Evolutionary conservation across 345 rosid genomes (phyloP), one percentile per base, ranked within the genome.

Genomic region (Lepidium sativum): DNA sequence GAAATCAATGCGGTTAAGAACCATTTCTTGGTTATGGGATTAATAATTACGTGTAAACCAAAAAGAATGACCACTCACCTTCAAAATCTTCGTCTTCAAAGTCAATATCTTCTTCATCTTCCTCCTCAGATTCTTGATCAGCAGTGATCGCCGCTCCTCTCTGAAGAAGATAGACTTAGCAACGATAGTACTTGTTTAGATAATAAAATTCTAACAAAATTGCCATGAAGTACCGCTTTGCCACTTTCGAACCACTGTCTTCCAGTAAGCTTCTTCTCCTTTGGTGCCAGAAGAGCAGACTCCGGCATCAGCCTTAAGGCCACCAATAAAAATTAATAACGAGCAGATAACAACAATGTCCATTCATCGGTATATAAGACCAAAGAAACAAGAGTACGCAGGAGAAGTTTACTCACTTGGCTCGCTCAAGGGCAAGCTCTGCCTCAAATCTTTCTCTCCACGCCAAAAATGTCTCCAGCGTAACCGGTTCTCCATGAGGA

Each of bases 381-480:
- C 20, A 52, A 31, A 31, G 29, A 13, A 51, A 66, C 53, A 59
- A 12, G n/a, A 58, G 39, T 13, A 31, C 8, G 45, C 23, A 53
- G 37, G 37, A 38, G 39, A 44, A 13, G 40, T 65, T 64, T 54
- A 81, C 97, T 86, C 71, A 90, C 99, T 94, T 94, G 76, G 99
- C 99, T 72, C 88, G 83, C 75, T 90, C 95, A 67, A 94, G 85
- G 34, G 99, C 97, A 78, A 94, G 78, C 82, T 91, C 99, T 68
- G 97, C 99, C 73, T 94, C 97, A 71, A 71, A 90, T 79, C 89
- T 86, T 77, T 90, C 99, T 70, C 99, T 86, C 99, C 99, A 90
- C 2, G 84, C 95, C 69, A 86, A 58, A 85, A 94, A 94, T 16
- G 99, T 86, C 56, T 91, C 95, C 65, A 88, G 68, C 4, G 97